Percentiles rank a stretch among this genome's conserved stretches.
Conservation (phyloP, 1,139 yeast species). For the Yamadazyma epiphylla region DNA sequence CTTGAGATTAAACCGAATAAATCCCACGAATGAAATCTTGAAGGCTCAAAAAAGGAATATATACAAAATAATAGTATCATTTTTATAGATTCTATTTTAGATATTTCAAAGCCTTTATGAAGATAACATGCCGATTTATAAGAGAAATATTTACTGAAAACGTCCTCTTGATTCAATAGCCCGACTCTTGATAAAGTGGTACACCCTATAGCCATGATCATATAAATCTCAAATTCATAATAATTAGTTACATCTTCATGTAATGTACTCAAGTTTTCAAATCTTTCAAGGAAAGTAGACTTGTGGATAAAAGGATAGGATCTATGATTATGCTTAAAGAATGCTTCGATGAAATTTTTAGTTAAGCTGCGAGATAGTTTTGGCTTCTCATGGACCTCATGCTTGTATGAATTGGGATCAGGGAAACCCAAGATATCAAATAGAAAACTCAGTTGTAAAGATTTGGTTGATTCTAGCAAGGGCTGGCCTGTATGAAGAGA, state of each 20-base stretch:
- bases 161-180: conserved; percentile 24
- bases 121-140: conserved; percentile 10
- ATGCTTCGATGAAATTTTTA: conserved; percentile 23
- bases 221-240: conserved; percentile 32
- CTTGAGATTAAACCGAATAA: conserved; percentile 44
- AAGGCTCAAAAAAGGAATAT: conserved; percentile 42
- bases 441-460: conserved; percentile 1
- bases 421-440: conserved; percentile 6
- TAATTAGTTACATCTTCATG: conserved; percentile 4
- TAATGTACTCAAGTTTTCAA: conserved; percentile 9
- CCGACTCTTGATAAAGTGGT: conserved; percentile 42
- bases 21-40: conserved; percentile 45
- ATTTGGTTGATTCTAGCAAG: too few relatives aligned
- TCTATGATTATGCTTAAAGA: conserved; percentile 39
- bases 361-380: conserved; percentile 5
- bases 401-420: conserved; percentile 2
- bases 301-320: conserved; percentile 41
- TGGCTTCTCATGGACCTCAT: conserved; percentile 2
- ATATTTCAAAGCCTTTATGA: conserved; percentile 16
- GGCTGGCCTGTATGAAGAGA: conserved; percentile 7
- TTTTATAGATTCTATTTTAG: conserved; percentile 32
- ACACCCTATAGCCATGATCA: conserved; percentile 49
- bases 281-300: conserved; percentile 26
- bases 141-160: conserved; percentile 13
- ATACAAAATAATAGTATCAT: conserved; percentile 39